Evolutionary conservation across 768 basidiomycete species (phyloP), one percentile per base, ranked within the genome.

Genomic region (Coprinopsis cinerea): DNA sequence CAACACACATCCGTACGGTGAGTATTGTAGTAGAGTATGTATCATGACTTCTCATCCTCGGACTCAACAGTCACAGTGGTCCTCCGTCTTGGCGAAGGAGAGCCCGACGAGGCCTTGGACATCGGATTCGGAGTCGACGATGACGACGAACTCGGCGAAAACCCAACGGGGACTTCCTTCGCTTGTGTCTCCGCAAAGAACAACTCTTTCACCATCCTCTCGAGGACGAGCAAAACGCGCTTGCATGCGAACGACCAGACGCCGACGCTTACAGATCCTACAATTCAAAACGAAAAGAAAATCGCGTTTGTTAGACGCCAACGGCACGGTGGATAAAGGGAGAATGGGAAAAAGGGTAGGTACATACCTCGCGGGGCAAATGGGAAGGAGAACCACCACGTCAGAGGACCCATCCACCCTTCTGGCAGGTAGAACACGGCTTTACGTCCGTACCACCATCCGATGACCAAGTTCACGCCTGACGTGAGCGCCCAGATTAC

Each of bases 191-290:
- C 30, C 9, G 30, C 55, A 78, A 78, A 67, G 7, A 69, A 58
- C 39, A 87, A 60, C 49, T 85, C 85, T 61, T 79, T 85, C 49
- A 85, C 82, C 4, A 85, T 72, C 20, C 79, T 75, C 64, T 92
- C 90, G 39, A 82, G 75, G n/a, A 84, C 74, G 52, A 78, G 75
- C 51, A 97, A 76, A n/a, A 92, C 86, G 44, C 92, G 76, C 55
- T 80, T 83, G 67, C 92, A 94, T 6, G 92, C 88, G 83, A 96
- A 90, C 61, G 92, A 88, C 95, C 95, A 99, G 34, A 92, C 79
- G 1, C 88, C 89, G 35, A 92, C 91, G 57, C 91, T 92, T 52
- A 99, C 86, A 10, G 92, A 88, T 10, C 95, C 94, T 93, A 32
- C n/a, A 32, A 27, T 54, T 15, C 53, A 10, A 20, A 40, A 23